Evolutionary conservation across 169 alveolate species (phyloP).

Genomic region (Cyclospora cayetanensis): DNA sequence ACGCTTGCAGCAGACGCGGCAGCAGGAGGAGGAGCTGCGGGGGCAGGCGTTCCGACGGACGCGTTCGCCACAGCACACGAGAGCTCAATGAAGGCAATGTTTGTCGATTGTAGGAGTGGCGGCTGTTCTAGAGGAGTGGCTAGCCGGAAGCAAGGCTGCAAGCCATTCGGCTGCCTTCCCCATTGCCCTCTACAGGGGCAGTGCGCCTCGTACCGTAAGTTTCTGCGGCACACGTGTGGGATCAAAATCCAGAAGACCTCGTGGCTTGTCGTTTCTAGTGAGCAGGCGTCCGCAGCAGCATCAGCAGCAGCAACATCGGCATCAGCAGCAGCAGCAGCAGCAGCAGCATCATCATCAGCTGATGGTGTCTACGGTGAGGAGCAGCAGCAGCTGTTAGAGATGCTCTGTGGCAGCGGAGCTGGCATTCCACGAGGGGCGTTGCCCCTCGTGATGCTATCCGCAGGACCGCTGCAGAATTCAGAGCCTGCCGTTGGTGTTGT

Average conservation of each 20-base stretch:
- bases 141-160: no score
- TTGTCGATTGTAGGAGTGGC: no score
- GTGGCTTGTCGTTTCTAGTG: background rate
- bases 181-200: background rate
- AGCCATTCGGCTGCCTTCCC: background rate
- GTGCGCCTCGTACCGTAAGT: background rate
- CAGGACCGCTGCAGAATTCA: background rate
- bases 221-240: background rate
- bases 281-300: background rate
- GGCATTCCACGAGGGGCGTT: background rate
- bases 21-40: conserved; percentile 2
- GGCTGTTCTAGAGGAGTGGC: no score
- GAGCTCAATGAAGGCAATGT: no score
- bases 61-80: background rate
- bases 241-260: background rate
- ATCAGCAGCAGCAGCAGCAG: conserved; percentile 29
- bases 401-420: background rate
- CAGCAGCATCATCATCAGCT: conserved; percentile 7
- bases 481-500: background rate
- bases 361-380: background rate
- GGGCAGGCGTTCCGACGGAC: background rate
- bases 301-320: conserved; percentile 6
- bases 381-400: background rate
- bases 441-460: background rate
- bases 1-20: background rate